Evolutionary conservation across 352 stramenopile genomes (phyloP).

Genomic region (Phytophthora pseudosyringae): DNA sequence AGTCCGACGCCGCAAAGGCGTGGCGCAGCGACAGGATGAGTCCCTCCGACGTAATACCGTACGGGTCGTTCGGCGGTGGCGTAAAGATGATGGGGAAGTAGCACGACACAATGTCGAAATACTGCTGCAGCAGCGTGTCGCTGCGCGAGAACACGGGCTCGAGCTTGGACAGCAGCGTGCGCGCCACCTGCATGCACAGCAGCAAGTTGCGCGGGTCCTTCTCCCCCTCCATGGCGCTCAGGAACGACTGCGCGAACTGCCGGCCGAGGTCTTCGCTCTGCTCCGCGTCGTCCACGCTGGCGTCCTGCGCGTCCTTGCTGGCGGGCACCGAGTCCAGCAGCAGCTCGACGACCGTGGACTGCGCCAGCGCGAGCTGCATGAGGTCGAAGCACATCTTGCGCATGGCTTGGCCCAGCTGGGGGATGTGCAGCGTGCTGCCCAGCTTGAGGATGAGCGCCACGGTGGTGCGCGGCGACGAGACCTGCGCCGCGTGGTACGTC

Average conservation of each 20-base stretch:
- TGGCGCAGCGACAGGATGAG: slow-evolving; percentile 81
- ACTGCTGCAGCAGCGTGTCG: slow-evolving; percentile 78
- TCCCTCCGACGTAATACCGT: slow-evolving; percentile 90
- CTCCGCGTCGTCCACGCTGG: slow-evolving; percentile 28
- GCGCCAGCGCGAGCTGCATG: slow-evolving; percentile 73
- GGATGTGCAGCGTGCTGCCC: slow-evolving; percentile 70
- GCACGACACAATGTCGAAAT: slow-evolving; percentile 91
- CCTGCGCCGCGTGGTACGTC: slow-evolving; percentile 68
- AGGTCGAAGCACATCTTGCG: slow-evolving; percentile 88
- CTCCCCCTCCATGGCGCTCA: slow-evolving; percentile 89
- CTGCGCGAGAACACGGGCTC: slow-evolving; percentile 66
- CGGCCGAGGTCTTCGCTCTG: slow-evolving; percentile 48
- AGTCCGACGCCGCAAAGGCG: slow-evolving; percentile 79
- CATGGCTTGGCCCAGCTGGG: slow-evolving; percentile 85
- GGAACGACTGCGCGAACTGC: slow-evolving; percentile 75
- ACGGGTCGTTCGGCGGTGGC: slow-evolving; percentile 89
- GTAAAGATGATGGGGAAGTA: slow-evolving; percentile 95
- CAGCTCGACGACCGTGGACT: slow-evolving; percentile 60
- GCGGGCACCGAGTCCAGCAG: slow-evolving; percentile 43
- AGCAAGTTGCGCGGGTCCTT: slow-evolving; percentile 91
- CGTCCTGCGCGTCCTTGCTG: slow-evolving; percentile 25
- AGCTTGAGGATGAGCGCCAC: slow-evolving; percentile 74
- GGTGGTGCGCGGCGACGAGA: slow-evolving; percentile 53
- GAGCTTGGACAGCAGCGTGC: slow-evolving; percentile 63
- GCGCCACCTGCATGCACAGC: slow-evolving; percentile 78